Conservation (phyloP, 83 land plant species). For the Diphasiastrum complanatum region DNA sequence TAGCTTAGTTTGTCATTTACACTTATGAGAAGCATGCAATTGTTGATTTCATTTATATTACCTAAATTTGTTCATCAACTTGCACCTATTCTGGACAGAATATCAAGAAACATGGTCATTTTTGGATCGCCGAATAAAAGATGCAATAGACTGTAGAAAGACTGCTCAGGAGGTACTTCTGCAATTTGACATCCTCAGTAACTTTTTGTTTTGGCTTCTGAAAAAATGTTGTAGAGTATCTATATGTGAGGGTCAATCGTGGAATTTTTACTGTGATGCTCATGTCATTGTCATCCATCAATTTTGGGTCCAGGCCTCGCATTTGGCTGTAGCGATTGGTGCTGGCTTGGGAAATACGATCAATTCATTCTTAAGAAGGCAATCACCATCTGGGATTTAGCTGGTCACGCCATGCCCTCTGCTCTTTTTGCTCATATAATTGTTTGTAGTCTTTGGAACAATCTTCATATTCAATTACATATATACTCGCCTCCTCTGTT, state of each 20-base stretch:
- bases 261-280: not conserved
- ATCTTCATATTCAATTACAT: no score
- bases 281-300: not conserved
- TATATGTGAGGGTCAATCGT: not conserved
- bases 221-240: not conserved
- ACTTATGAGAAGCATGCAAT: not conserved
- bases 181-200: not conserved
- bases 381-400: not conserved
- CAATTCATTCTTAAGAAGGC: not conserved
- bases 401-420: no score
- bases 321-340: conserved; percentile 30
- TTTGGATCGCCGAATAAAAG: conserved; percentile 50
- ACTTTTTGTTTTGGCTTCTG: not conserved
- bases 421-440: no score
- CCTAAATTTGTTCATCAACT: not conserved
- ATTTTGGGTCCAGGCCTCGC: conserved; percentile 19
- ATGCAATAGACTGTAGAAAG: conserved; percentile 56
- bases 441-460: no score
- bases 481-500: no score
- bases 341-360: conserved; percentile 18
- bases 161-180: conserved; percentile 71
- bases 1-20: not conserved
- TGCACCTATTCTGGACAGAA: conserved; percentile 32
- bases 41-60: not conserved
- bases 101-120: conserved; percentile 74